These are phyloP conservation scores for Geosmithia morbida DNA, from an alignment of 2,329 filamentous ascomycete species.

Conservation along the genomic window DNA sequence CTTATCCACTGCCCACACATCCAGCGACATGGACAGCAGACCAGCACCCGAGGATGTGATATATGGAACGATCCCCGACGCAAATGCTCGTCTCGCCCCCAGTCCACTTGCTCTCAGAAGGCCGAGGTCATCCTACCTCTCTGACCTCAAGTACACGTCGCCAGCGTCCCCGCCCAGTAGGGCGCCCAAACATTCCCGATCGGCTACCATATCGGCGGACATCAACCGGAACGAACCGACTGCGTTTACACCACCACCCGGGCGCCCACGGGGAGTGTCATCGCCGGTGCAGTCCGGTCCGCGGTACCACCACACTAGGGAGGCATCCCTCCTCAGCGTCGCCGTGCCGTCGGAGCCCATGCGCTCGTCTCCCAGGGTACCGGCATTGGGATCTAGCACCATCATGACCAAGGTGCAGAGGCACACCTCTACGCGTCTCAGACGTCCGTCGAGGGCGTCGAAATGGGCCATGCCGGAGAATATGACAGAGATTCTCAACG, in stretches of 20 bases:
- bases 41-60: background rate
- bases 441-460: slow-evolving; percentile 9
- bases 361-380: too few species aligned
- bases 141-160: background rate
- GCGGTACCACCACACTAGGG: background rate
- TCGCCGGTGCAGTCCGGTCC: background rate
- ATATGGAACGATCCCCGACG: background rate
- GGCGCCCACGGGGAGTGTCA: background rate
- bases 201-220: slow-evolving; percentile 4
- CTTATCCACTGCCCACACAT: background rate
- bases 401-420: background rate
- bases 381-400: background rate
- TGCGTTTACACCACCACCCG: background rate
- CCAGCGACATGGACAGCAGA: background rate
- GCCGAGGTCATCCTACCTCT: background rate
- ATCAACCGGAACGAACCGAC: background rate
- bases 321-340: background rate
- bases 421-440: slow-evolving; percentile 2
- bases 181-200: slow-evolving; percentile 6
- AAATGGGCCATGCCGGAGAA: slow-evolving; percentile 42
- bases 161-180: background rate
- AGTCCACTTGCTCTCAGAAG: background rate
- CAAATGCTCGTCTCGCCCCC: background rate
- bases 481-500: slow-evolving; percentile 40
- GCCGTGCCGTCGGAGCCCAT: background rate